Base-by-base conservation (phyloP, 441 rosid genomes). In the Iberis amara region DNA sequence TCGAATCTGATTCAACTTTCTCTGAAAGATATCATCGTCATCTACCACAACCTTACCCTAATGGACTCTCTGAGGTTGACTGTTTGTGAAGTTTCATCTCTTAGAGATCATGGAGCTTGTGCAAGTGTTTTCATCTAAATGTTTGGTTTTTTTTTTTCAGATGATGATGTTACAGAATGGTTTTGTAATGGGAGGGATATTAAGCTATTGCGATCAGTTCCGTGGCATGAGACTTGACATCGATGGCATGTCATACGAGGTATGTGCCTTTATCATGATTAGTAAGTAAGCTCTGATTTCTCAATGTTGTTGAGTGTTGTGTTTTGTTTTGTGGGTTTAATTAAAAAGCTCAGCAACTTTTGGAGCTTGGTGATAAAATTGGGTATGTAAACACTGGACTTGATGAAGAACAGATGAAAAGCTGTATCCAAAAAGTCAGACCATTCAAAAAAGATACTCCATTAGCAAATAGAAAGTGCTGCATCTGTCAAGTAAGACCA, bases 161-260 rank as follows among this genome's bases (percentile, higher is more conserved):
- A 75, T 82, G 27, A 58, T 87, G 92, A 61, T 87, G 81, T 49
- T 79, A 33, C 88, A 76, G 15, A 79, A 73, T 65, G 74, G 84
- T 68, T 60, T 80, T 53, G 57, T 79, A 51, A 82, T 76, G 91
- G 91, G 89, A 21, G 96, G 86, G 64, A 66, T 85, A 41, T 3
- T 71, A 47, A 79, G 76, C 36, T 64, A 73, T 11, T 23, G 38
- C 15, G 89, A 83, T 52, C 84, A 69, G 14, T 88, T 79, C 60
- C 73, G 78, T 2, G 76, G 72, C 68, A 71, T 84, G 94, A 83
- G 98, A 57, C 87, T 91, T 6, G 89, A 88, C 39, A 80, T 85
- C 11, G 96, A 91, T 56, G 63, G 74, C 72, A 85, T 91, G 98
- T 55, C 95, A 45, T 91, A 91, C 46, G 96, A 91, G 89, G 98